phyloP scores from a whole-genome alignment of 768 basidiomycete genomes.

The Lentinula sp. region DNA sequence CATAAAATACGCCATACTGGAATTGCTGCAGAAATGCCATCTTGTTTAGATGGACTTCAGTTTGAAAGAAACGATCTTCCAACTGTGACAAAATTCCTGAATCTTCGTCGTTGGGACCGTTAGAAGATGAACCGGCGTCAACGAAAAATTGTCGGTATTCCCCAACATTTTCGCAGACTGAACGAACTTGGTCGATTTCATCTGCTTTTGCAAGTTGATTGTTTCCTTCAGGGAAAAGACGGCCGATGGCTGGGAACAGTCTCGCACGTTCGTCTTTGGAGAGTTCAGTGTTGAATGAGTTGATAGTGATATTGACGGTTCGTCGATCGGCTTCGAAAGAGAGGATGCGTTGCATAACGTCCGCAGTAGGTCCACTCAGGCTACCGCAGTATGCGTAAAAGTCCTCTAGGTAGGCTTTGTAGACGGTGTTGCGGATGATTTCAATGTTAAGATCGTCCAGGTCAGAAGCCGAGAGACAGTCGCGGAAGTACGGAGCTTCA shows the following conservation, averaged over 20 bases:
- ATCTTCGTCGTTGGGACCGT: constrained; percentile 31
- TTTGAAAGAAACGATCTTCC: constrained; percentile 92
- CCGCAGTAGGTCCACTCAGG: constrained; percentile 74
- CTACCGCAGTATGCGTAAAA: constrained; percentile 81
- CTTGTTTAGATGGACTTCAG: constrained; percentile 93
- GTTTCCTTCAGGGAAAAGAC: constrained; percentile 93
- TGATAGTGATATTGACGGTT: constrained; percentile 97
- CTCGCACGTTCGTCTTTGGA: constrained; percentile 92
- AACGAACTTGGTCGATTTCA: constrained; percentile 89
- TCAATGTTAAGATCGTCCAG: constrained; percentile 99
- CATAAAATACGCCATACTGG: constrained; percentile 89
- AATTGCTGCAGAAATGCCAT: constrained; percentile 94
- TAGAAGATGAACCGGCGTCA: constrained; percentile 30
- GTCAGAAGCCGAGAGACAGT: constrained; percentile 91
- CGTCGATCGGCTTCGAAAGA: constrained; percentile 96
- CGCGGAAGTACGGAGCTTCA: constrained; percentile 90
- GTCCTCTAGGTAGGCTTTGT: constrained; percentile 98
- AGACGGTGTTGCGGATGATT: constrained; percentile 98
- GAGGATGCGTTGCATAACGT: constrained; percentile 89
- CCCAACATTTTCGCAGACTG: constrained; percentile 77
- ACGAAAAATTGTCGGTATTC: constrained; percentile 93
- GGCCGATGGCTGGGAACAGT: constrained; percentile 91
- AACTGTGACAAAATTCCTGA: constrained; percentile 55
- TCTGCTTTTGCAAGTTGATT: constrained; percentile 91
- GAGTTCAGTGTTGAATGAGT: constrained; percentile 95